Evolutionary conservation across 371 early-diverging fungal species (phyloP).

Genomic region (Mycotypha africana): DNA sequence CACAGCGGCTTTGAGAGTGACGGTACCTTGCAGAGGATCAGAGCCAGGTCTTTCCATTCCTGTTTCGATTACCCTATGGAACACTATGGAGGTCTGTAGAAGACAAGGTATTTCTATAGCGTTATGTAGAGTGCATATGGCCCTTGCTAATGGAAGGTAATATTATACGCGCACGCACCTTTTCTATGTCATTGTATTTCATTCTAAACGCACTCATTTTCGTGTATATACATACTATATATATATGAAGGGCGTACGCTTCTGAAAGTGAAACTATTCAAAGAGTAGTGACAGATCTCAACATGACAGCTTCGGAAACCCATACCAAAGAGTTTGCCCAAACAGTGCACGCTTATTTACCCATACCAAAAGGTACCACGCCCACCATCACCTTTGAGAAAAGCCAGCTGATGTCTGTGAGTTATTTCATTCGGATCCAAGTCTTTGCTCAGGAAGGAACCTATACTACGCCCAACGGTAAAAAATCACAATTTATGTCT

Average conservation of each 20-base stretch:
- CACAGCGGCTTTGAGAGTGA: conserved; percentile 10
- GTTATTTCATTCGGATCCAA: conserved; percentile 14
- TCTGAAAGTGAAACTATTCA: conserved; percentile 12
- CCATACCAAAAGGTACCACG: conserved; percentile 11
- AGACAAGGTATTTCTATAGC: conserved; percentile 16
- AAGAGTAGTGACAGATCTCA: conserved; percentile 11
- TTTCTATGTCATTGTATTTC: too few species aligned
- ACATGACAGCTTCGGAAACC: neutral
- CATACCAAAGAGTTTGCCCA: conserved; percentile 5
- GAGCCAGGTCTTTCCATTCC: conserved; percentile 14
- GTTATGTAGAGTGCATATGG: conserved; percentile 9
- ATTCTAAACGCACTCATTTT: too few species aligned
- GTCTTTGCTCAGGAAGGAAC: conserved; percentile 15
- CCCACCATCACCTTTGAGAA: conserved; percentile 16
- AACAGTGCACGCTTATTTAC: conserved; percentile 7
- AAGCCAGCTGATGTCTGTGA: conserved; percentile 12
- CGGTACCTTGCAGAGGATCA: conserved; percentile 16
- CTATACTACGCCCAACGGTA: conserved; percentile 7
- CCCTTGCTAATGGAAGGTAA: conserved; percentile 14
- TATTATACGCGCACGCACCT: neutral
- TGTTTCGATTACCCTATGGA: conserved; percentile 14
- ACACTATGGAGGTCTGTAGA: conserved; percentile 9
- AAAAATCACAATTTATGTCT: conserved; percentile 9
- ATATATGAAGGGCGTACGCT: conserved; percentile 6
- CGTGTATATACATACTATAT: neutral